Evolutionary conservation across 768 basidiomycete genomes (phyloP).

Genomic region (Tylopilus vinaceipallidus): DNA sequence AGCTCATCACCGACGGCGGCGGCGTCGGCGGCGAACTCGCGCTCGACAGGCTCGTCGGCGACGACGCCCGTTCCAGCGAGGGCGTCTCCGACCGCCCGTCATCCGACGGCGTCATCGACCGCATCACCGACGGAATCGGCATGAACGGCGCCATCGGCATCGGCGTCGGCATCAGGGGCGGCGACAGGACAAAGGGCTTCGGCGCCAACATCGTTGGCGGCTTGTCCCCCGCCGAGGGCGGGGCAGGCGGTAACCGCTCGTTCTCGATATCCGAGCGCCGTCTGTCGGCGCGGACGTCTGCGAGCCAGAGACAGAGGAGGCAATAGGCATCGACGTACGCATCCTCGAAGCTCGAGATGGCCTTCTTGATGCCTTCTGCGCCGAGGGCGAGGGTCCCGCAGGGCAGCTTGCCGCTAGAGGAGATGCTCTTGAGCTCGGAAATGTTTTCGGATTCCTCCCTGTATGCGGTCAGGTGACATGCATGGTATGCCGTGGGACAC

Average conservation of each 20-base stretch:
- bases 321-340: conserved; percentile 47
- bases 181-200: conserved; percentile 4
- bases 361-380: conserved; percentile 69
- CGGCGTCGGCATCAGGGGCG: neutral
- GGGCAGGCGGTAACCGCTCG: conserved; percentile 27
- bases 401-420: conserved; percentile 48
- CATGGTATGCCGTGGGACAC: conserved; percentile 11
- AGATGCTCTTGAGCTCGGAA: conserved; percentile 67
- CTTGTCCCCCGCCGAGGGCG: conserved; percentile 24
- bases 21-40: conserved; percentile 25
- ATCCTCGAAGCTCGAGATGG: conserved; percentile 66
- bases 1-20: conserved; percentile 22
- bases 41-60: conserved; percentile 23
- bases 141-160: neutral
- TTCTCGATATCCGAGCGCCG: conserved; percentile 29
- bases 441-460: conserved; percentile 68
- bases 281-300: conserved; percentile 4
- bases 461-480: neutral
- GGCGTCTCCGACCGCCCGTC: conserved; percentile 27
- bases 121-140: neutral
- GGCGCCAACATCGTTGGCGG: neutral
- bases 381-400: conserved; percentile 57
- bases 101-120: conserved; percentile 35
- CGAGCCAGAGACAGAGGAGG: neutral
- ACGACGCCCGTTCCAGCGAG: conserved; percentile 24